These are phyloP conservation scores for Cerrena zonata DNA, from an alignment of 1,284 basidiomycete species.

Conservation along the genomic window DNA sequence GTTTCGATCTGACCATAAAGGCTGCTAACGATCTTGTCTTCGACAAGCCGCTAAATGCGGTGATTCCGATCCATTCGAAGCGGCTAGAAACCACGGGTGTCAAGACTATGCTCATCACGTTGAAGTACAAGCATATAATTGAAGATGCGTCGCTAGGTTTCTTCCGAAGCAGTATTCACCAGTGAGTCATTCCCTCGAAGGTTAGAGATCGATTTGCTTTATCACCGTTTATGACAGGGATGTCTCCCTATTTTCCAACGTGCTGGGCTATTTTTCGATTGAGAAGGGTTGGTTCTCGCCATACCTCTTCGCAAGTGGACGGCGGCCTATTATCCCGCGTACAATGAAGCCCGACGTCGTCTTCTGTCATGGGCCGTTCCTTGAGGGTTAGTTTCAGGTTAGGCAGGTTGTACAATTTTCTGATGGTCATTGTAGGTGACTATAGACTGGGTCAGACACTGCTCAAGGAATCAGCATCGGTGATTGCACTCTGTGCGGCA, in stretches of 20 bases:
- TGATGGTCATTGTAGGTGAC: constrained; percentile 36
- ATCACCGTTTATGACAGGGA: constrained; percentile 34
- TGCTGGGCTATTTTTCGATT: constrained; percentile 58
- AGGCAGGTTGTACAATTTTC: neutral
- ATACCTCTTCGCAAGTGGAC: constrained; percentile 57
- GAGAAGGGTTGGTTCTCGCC: constrained; percentile 67
- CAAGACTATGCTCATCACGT: constrained; percentile 53
- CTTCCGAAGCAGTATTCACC: constrained; percentile 54
- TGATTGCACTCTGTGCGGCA: constrained; percentile 41
- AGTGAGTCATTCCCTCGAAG: constrained; percentile 28
- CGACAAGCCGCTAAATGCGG: constrained; percentile 41
- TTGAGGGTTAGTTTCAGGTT: constrained; percentile 34
- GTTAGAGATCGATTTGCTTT: neutral
- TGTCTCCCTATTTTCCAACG: constrained; percentile 48
- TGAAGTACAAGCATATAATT: constrained; percentile 55
- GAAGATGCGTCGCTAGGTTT: constrained; percentile 57
- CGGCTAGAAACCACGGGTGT: constrained; percentile 53
- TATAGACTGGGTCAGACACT: constrained; percentile 56
- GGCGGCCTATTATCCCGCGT: constrained; percentile 54
- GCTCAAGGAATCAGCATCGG: constrained; percentile 46
- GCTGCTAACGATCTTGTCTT: constrained; percentile 52
- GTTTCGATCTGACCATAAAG: constrained; percentile 47
- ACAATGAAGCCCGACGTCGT: constrained; percentile 60
- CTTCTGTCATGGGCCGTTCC: constrained; percentile 64
- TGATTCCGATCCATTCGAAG: constrained; percentile 48